Conservation (phyloP, 441 rosid species). For the Eutrema salsugineum region DNA sequence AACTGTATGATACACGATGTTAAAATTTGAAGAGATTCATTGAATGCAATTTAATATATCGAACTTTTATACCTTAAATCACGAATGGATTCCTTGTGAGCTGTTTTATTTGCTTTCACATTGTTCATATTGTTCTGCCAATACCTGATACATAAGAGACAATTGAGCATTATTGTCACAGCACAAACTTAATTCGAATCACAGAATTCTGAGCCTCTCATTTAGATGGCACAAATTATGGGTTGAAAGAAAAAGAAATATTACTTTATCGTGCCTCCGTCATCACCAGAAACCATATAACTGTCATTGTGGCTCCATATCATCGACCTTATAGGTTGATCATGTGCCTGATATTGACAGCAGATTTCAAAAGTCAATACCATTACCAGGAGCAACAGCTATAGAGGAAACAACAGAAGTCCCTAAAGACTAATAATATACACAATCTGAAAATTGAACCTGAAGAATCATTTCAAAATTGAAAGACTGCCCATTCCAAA, state of each 20-base stretch:
- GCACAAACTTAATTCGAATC: background rate
- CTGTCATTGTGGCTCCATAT: slow-evolving; percentile 97
- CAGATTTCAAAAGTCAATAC: slow-evolving; percentile 12
- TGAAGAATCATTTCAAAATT: slow-evolving; percentile 98
- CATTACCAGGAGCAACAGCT: slow-evolving; percentile 3
- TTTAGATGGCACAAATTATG: background rate
- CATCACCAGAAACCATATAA: slow-evolving; percentile 99
- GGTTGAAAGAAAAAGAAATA: background rate
- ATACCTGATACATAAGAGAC: slow-evolving; percentile 46
- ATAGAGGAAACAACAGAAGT: background rate
- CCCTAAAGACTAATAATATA: background rate
- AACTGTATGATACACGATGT: slow-evolving; percentile 51
- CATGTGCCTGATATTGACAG: slow-evolving; percentile 93
- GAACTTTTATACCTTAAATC: slow-evolving; percentile 59
- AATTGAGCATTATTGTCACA: background rate
- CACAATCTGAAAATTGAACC: slow-evolving; percentile 36
- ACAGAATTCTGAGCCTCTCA: background rate
- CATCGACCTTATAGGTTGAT: slow-evolving; percentile 97
- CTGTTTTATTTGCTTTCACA: slow-evolving; percentile 92
- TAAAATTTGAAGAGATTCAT: slow-evolving; percentile 9
- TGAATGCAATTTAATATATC: background rate
- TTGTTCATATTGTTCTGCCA: slow-evolving; percentile 99
- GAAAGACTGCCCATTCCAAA: slow-evolving; percentile 98
- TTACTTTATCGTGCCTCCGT: slow-evolving; percentile 96
- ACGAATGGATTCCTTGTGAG: slow-evolving; percentile 96